Percentiles rank a stretch among this genome's conserved stretches.
Conservation (phyloP, 768 basidiomycete species). For the Neoboletus subvelutipes region DNA sequence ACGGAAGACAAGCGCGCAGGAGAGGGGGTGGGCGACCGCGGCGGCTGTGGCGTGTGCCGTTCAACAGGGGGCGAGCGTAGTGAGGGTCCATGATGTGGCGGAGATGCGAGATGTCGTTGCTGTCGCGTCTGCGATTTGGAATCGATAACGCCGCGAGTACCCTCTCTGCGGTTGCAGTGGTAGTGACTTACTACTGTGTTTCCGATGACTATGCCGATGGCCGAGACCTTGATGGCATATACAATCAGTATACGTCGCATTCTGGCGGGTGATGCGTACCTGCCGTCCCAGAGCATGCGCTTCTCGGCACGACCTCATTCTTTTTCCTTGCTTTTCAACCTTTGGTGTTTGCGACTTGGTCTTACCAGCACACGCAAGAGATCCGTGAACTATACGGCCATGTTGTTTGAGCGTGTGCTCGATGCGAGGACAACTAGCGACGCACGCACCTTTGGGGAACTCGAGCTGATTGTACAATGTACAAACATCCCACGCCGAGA, state of each 20-base stretch:
- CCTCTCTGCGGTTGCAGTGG: background rate
- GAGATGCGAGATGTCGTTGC: constrained; percentile 73
- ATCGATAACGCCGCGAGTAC: background rate
- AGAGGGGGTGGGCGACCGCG: constrained; percentile 79
- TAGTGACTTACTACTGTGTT: background rate
- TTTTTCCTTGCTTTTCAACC: constrained; percentile 97
- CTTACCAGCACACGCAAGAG: constrained; percentile 99
- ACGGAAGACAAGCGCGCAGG: constrained; percentile 56
- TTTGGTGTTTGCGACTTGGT: constrained; percentile 98
- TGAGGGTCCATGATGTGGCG: constrained; percentile 81
- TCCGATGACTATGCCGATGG: background rate
- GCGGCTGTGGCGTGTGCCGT: constrained; percentile 73
- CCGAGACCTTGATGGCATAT: background rate
- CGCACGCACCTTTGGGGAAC: constrained; percentile 56
- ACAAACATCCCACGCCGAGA: background rate
- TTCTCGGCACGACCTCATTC: constrained; percentile 97
- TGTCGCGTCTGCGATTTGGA: constrained; percentile 65
- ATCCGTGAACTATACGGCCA: constrained; percentile 78
- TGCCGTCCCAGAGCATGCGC: constrained; percentile 88
- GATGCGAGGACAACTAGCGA: constrained; percentile 11
- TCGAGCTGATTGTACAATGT: constrained; percentile 8
- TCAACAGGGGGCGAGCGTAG: constrained; percentile 68
- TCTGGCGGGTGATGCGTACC: constrained; percentile 47
- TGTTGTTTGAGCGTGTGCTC: background rate
- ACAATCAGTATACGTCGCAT: background rate